These are phyloP conservation scores for Malus hybrid DNA, from an alignment of 331 rosid species.

Conservation along the genomic window DNA sequence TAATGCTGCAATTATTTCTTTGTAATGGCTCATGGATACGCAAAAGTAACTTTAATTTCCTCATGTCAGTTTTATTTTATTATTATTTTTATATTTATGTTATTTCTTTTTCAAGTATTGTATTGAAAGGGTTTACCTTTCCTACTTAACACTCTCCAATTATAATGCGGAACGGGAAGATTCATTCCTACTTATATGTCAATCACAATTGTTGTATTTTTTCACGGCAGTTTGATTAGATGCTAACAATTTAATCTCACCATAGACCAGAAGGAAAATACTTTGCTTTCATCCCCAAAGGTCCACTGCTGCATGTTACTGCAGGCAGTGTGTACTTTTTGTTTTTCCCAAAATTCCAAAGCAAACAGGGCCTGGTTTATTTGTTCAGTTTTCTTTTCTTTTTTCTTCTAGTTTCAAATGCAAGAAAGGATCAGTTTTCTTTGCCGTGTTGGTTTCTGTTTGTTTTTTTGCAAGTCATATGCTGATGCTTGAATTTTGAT, in stretches of 20 bases:
- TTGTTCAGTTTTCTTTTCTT: too few relatives aligned
- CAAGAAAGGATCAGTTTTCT: too few relatives aligned
- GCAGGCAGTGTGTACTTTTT: conserved; percentile 2
- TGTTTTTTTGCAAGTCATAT: too few relatives aligned
- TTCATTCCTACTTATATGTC: too few relatives aligned
- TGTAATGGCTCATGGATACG: neutral
- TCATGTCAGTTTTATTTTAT: neutral
- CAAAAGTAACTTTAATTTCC: neutral
- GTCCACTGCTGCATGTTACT: neutral
- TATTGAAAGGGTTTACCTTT: too few relatives aligned
- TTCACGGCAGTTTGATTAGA: neutral
- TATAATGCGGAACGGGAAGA: too few relatives aligned
- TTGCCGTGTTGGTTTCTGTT: too few relatives aligned
- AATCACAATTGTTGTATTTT: neutral
- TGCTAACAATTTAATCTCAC: neutral
- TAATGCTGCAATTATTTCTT: neutral
- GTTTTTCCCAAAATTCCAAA: conserved; percentile 37
- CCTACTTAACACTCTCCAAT: too few relatives aligned
- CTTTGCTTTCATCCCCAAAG: neutral
- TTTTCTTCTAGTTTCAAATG: too few relatives aligned
- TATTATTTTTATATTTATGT: too few relatives aligned
- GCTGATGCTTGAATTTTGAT: too few relatives aligned
- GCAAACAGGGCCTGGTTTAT: neutral
- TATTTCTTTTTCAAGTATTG: too few relatives aligned
- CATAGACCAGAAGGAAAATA: neutral